These are phyloP conservation scores for Phoma sp. DNA, from an alignment of 2,329 filamentous ascomycete genomes.

Conservation along the genomic window DNA sequence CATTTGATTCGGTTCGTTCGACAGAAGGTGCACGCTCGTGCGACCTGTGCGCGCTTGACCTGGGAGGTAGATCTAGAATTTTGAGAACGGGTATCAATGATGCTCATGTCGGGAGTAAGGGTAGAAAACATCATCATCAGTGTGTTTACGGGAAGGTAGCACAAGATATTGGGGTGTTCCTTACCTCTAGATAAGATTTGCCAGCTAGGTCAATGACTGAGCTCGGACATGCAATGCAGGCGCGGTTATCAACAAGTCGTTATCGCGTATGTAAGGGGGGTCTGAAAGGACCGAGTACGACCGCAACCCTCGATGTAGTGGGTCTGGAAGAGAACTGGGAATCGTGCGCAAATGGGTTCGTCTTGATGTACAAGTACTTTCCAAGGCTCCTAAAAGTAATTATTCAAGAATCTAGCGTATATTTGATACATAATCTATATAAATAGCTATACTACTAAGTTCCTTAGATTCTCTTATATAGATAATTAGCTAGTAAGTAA, in stretches of 20 bases:
- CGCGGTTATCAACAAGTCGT: background rate
- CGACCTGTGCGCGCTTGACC: slow-evolving; percentile 5
- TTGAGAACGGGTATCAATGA: slow-evolving; percentile 6
- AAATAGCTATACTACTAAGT: no score
- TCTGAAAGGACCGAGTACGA: background rate
- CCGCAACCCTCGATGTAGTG: background rate
- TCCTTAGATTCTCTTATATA: no score
- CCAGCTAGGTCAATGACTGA: background rate
- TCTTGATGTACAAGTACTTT: background rate
- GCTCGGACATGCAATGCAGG: background rate
- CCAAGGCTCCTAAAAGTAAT: no score
- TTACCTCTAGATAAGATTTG: background rate
- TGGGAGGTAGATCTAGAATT: slow-evolving; percentile 3
- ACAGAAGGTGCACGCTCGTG: slow-evolving; percentile 8
- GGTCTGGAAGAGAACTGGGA: background rate
- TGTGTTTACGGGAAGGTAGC: background rate
- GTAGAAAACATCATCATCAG: slow-evolving; percentile 10
- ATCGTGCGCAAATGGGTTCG: background rate
- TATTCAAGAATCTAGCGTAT: background rate
- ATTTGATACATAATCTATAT: no score
- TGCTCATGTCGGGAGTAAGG: slow-evolving; percentile 4
- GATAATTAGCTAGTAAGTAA: no score
- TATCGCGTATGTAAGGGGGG: background rate
- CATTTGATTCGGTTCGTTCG: slow-evolving; percentile 12
- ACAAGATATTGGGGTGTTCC: background rate